phyloP scores from a whole-genome alignment of 192 early-diverging fungal genomes.

The Backusella parvicylindrica region DNA sequence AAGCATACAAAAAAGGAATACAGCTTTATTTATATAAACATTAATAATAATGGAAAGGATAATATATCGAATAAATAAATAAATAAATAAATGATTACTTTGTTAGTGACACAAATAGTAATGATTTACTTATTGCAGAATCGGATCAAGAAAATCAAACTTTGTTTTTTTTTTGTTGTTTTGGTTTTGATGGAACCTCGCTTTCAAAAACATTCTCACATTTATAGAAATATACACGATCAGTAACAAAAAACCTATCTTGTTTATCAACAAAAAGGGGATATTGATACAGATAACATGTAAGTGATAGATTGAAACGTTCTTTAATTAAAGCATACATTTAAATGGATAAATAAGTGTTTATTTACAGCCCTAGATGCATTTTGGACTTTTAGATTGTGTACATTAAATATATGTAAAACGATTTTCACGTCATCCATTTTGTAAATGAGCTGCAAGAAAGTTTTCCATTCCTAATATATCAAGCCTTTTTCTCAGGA shows the following conservation, averaged over 20 bases:
- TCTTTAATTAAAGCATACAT: constrained; percentile 7
- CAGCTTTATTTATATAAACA: not conserved
- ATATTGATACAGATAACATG: not conserved
- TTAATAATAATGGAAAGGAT: not conserved
- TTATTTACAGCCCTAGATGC: not conserved
- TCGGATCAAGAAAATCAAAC: not conserved
- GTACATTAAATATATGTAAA: not conserved
- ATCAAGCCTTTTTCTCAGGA: not conserved
- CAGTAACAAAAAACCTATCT: not conserved
- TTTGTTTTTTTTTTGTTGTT: not conserved
- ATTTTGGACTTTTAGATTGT: not conserved
- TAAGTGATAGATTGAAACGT: not conserved
- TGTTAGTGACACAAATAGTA: not conserved
- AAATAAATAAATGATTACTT: not conserved
- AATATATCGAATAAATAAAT: not conserved
- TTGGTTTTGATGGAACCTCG: not conserved
- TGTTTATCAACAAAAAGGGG: not conserved
- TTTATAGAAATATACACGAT: not conserved
- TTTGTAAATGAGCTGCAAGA: not conserved
- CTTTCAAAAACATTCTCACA: not conserved
- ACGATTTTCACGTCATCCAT: constrained; percentile 3
- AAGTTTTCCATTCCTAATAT: not conserved
- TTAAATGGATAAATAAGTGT: not conserved
- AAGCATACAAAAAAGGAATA: not conserved
- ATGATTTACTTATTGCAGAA: not conserved